These are phyloP conservation scores for Populus ilicifolia DNA, from an alignment of 345 rosid species.

Conservation along the genomic window DNA sequence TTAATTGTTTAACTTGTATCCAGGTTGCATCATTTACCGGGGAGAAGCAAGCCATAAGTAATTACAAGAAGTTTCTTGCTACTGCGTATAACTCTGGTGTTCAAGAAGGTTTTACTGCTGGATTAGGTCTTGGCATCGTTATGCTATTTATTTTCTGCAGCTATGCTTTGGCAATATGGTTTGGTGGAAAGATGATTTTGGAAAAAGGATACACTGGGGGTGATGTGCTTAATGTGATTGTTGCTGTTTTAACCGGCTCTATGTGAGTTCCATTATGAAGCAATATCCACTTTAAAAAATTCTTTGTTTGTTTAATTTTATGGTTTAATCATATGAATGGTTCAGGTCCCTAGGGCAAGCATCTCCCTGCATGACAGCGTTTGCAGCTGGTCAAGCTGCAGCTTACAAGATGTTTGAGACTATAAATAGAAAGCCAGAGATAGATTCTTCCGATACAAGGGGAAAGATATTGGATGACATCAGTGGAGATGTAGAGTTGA, in stretches of 20 bases:
- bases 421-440: constrained; percentile 38
- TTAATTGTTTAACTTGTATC: neutral
- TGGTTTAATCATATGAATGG: neutral
- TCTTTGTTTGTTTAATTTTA: neutral
- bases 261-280: constrained; percentile 41
- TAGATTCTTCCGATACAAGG: constrained; percentile 38
- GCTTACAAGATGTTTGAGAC: constrained; percentile 44
- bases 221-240: constrained; percentile 44
- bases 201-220: constrained; percentile 65
- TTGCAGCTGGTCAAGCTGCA: constrained; percentile 28
- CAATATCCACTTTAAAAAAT: neutral
- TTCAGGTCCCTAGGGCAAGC: constrained; percentile 72
- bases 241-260: constrained; percentile 61
- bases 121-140: constrained; percentile 49
- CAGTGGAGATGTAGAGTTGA: constrained; percentile 42
- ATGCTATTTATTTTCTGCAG: constrained; percentile 35
- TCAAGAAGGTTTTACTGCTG: constrained; percentile 51
- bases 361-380: constrained; percentile 21
- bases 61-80: constrained; percentile 46
- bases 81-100: constrained; percentile 51
- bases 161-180: constrained; percentile 62
- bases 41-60: constrained; percentile 49
- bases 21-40: constrained; percentile 80
- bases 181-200: constrained; percentile 53
- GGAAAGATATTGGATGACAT: constrained; percentile 39